Base-by-base conservation (phyloP, 805 yeast genomes). In the Maudiozyma saulgeensis region DNA sequence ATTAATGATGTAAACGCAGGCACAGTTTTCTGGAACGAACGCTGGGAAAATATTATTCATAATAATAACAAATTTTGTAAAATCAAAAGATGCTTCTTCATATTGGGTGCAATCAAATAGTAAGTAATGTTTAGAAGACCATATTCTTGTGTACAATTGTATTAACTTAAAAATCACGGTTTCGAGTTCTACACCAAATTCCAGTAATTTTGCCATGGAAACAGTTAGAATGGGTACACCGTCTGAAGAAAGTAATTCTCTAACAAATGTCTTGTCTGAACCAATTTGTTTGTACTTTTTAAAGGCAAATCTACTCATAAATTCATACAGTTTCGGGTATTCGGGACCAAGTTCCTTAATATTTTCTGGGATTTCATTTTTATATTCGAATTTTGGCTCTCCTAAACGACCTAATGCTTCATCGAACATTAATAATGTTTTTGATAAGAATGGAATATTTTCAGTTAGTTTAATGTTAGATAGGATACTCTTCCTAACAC, bases 91-190 rank as follows among this genome's bases (percentile, higher is more conserved):
- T 4, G 35, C 41, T 9, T 67, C 67, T 31, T 70, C 63, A 59
- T 75, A 80, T 12, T 80, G 82, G 0, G 95, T 84, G 55, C 86
- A 80, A 62, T 88, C 96, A 51, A 79, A 56, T 6, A 87, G 76
- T 45, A 81, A 51, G 51, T 79, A 77, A 61, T 75, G 86, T 49
- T 78, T 79, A 32, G 78, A 73, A 19, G 81, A 80, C 90, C 95
- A 84, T 25, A 86, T 73, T 59, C 82, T 84, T 47, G 83, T 76
- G 16, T 82, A 76, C 4, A 78, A 74, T 55, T 84, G 88, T 47
- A 85, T 74, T 7, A 81, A 56, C 51, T 82, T 74, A 64, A 77
- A 87, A 23, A 78, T 67, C 25, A 82, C 65, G 4, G 78, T 67
- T 42, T 84, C 83, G 0, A 73, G 60, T 42, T 76, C 77, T 13